Evolutionary conservation across 2,329 filamentous ascomycete species (phyloP).

Genomic region (Ophiostoma fasciatum): DNA sequence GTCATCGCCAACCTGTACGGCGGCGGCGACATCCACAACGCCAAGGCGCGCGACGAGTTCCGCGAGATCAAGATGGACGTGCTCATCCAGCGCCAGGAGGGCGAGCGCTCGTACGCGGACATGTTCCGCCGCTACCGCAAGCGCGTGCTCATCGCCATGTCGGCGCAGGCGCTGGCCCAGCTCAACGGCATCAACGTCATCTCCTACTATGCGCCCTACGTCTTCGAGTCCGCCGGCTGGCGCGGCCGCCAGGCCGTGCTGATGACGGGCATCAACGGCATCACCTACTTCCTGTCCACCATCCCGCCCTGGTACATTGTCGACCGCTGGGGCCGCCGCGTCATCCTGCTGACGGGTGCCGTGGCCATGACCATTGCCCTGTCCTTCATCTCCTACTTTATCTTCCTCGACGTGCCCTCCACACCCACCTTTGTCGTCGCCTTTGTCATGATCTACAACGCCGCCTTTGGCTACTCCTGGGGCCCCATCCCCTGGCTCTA

Average conservation of each 20-base stretch:
- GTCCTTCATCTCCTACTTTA: slow-evolving; percentile 86
- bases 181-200: slow-evolving; percentile 99
- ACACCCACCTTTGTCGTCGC: slow-evolving; percentile 80
- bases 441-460: slow-evolving; percentile 98
- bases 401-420: slow-evolving; percentile 64
- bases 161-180: slow-evolving; percentile 86
- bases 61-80: slow-evolving; percentile 99
- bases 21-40: slow-evolving; percentile 84
- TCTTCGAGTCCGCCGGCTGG: slow-evolving; percentile 97
- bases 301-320: slow-evolving; percentile 96
- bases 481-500: slow-evolving; percentile 97
- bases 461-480: slow-evolving; percentile 89
- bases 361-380: slow-evolving; percentile 79
- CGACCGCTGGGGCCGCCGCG: slow-evolving; percentile 76
- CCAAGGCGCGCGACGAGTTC: slow-evolving; percentile 87
- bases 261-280: slow-evolving; percentile 91
- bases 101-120: slow-evolving; percentile 76
- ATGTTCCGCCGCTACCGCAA: slow-evolving; percentile 92
- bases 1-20: slow-evolving; percentile 97
- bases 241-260: slow-evolving; percentile 75
- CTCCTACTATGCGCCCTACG: slow-evolving; percentile 92
- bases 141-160: slow-evolving; percentile 97
- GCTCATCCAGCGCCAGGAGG: slow-evolving; percentile 82
- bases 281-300: slow-evolving; percentile 79
- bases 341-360: slow-evolving; percentile 80